Conservation (phyloP, 306 rosid species). For the Rubus idaeus region DNA sequence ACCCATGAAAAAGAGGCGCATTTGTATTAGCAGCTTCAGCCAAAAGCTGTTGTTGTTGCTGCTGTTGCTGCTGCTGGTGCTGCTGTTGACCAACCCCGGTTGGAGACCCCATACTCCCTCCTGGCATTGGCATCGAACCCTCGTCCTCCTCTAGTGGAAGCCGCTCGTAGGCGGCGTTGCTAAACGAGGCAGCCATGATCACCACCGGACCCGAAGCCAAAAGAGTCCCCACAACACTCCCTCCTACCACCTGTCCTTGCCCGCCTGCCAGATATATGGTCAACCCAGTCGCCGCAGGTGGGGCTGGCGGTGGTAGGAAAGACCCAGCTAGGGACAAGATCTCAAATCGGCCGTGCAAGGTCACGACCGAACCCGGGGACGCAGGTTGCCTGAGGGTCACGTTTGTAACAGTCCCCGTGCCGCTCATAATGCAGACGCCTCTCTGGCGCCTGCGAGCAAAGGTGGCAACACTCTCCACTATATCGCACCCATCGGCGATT, state of each 20-base stretch:
- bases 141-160: slow-evolving; percentile 94
- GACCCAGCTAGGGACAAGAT: slow-evolving; percentile 84
- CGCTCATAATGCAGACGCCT: slow-evolving; percentile 94
- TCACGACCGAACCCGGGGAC: slow-evolving; percentile 73
- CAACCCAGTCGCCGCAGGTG: slow-evolving; percentile 75
- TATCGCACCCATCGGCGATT: slow-evolving; percentile 82
- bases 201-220: slow-evolving; percentile 89
- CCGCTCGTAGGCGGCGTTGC: slow-evolving; percentile 96
- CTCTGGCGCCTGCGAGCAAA: slow-evolving; percentile 87
- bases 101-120: slow-evolving; percentile 59
- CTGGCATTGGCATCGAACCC: slow-evolving; percentile 48
- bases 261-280: slow-evolving; percentile 89
- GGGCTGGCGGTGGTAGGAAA: slow-evolving; percentile 89
- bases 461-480: slow-evolving; percentile 74
- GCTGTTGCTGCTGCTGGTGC: slow-evolving; percentile 38
- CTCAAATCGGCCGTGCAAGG: slow-evolving; percentile 89
- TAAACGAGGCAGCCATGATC: slow-evolving; percentile 90
- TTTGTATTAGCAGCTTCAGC: slow-evolving; percentile 56
- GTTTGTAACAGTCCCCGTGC: slow-evolving; percentile 84
- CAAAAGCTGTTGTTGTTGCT: slow-evolving; percentile 46
- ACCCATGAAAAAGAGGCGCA: slow-evolving; percentile 66
- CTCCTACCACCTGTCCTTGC: slow-evolving; percentile 95
- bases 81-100: slow-evolving; percentile 35
- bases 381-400: slow-evolving; percentile 89
- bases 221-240: slow-evolving; percentile 74